phyloP scores from a whole-genome alignment of 495 filamentous ascomycete genomes.

The Penicillium tannophilum region DNA sequence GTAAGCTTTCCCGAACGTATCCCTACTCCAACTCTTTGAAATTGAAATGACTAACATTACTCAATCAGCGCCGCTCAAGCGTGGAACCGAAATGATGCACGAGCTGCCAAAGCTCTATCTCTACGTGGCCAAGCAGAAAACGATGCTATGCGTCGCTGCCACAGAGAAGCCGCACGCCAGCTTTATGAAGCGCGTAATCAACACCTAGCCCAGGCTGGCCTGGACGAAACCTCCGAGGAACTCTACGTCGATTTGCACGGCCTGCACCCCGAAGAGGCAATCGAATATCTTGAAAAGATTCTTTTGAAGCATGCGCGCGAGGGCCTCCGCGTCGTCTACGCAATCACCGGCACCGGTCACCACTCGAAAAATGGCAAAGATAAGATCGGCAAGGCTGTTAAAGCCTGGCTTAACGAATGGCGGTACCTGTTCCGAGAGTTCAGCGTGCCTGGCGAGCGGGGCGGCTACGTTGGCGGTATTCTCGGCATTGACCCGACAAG shows the following conservation, averaged over 20 bases:
- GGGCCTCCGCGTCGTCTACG: constrained; percentile 79
- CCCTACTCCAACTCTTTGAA: background rate
- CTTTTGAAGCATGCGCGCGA: constrained; percentile 74
- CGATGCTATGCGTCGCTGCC: constrained; percentile 93
- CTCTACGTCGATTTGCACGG: constrained; percentile 96
- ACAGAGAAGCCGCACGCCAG: constrained; percentile 88
- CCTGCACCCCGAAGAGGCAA: constrained; percentile 94
- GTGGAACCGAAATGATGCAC: constrained; percentile 98
- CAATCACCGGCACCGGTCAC: constrained; percentile 95
- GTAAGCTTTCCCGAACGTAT: constrained; percentile 44
- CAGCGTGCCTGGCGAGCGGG: constrained; percentile 84
- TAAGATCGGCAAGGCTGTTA: constrained; percentile 94
- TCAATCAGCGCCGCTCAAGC: constrained; percentile 84
- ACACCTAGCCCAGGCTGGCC: constrained; percentile 48
- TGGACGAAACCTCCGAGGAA: constrained; percentile 58
- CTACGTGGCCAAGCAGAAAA: constrained; percentile 96
- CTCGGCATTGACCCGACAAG: constrained; percentile 89
- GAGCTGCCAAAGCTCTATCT: constrained; percentile 92
- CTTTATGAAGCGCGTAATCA: constrained; percentile 96
- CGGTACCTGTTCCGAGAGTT: constrained; percentile 96
- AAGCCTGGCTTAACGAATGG: constrained; percentile 92
- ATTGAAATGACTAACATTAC: constrained; percentile 16
- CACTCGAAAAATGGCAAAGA: constrained; percentile 99
- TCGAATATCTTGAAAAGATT: constrained; percentile 87
- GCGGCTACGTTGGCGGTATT: constrained; percentile 83